These are phyloP conservation scores for Nepenthes mirabilis DNA, from an alignment of 148 eudicot species.

Conservation along the genomic window DNA sequence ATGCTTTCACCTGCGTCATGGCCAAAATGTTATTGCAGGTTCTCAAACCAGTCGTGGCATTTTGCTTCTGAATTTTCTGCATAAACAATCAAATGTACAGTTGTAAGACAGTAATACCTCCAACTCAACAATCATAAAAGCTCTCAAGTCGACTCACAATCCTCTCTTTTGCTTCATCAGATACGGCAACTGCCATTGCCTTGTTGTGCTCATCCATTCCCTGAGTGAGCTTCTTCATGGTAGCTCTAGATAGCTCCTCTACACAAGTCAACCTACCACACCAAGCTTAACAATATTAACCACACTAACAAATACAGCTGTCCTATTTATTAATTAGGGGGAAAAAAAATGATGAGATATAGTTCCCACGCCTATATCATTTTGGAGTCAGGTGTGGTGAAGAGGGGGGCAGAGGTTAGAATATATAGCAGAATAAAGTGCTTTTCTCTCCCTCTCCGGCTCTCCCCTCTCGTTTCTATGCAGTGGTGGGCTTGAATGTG, in stretches of 20 bases:
- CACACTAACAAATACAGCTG: background rate
- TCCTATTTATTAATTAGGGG: background rate
- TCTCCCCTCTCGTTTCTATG: too few species aligned
- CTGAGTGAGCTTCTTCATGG: constrained; percentile 74
- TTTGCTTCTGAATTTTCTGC: constrained; percentile 79
- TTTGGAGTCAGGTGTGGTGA: too few species aligned
- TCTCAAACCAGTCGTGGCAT: constrained; percentile 61
- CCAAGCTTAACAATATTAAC: constrained; percentile 3
- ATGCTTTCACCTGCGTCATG: constrained; percentile 62
- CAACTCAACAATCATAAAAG: constrained; percentile 1
- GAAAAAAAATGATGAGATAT: too few species aligned
- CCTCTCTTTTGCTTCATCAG: constrained; percentile 66
- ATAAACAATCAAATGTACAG: background rate
- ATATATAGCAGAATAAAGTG: too few species aligned
- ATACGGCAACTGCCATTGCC: constrained; percentile 59
- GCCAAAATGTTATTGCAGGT: constrained; percentile 91
- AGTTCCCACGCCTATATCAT: too few species aligned
- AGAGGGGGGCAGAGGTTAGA: too few species aligned
- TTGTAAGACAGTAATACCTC: background rate
- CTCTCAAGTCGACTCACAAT: constrained; percentile 39
- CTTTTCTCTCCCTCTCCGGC: too few species aligned
- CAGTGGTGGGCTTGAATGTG: too few species aligned
- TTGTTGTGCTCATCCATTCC: constrained; percentile 80
- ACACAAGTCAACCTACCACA: constrained; percentile 48
- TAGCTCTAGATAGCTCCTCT: constrained; percentile 75